These are phyloP conservation scores for Tympanopsis confertula DNA, from an alignment of 2,329 filamentous ascomycete species.

Conservation along the genomic window DNA sequence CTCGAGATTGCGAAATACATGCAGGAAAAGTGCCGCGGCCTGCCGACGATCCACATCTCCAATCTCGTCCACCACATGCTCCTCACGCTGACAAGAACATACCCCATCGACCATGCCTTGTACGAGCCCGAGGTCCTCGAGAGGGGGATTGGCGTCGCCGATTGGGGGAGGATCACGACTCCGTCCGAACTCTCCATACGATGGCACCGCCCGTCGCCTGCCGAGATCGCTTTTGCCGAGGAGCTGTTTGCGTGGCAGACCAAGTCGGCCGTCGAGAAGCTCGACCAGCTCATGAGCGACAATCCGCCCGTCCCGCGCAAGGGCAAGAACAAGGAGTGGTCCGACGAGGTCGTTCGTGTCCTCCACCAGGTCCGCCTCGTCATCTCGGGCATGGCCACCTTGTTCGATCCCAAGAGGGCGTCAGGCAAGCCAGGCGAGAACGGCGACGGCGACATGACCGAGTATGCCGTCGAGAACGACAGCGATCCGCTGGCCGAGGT, in stretches of 20 bases:
- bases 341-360: constrained; percentile 85
- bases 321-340: constrained; percentile 97
- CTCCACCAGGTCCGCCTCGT: constrained; percentile 80
- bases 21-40: constrained; percentile 87
- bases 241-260: constrained; percentile 80
- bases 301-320: constrained; percentile 75
- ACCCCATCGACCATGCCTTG: constrained; percentile 77
- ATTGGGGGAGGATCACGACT: constrained; percentile 75
- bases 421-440: constrained; percentile 34
- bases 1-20: constrained; percentile 89
- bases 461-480: constrained; percentile 15
- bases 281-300: constrained; percentile 71
- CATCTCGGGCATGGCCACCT: constrained; percentile 74
- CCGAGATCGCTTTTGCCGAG: constrained; percentile 79
- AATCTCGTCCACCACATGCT: constrained; percentile 96
- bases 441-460: constrained; percentile 27
- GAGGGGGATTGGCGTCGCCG: constrained; percentile 54
- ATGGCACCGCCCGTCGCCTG: constrained; percentile 76
- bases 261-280: constrained; percentile 59
- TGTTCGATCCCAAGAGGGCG: constrained; percentile 73
- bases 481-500: constrained; percentile 37
- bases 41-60: constrained; percentile 89
- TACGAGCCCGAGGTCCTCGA: constrained; percentile 75
- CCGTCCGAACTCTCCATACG: constrained; percentile 69
- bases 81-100: constrained; percentile 87